These are phyloP conservation scores for Coccomyxa sp. DNA, from an alignment of 139 green algal species.

Conservation along the genomic window DNA sequence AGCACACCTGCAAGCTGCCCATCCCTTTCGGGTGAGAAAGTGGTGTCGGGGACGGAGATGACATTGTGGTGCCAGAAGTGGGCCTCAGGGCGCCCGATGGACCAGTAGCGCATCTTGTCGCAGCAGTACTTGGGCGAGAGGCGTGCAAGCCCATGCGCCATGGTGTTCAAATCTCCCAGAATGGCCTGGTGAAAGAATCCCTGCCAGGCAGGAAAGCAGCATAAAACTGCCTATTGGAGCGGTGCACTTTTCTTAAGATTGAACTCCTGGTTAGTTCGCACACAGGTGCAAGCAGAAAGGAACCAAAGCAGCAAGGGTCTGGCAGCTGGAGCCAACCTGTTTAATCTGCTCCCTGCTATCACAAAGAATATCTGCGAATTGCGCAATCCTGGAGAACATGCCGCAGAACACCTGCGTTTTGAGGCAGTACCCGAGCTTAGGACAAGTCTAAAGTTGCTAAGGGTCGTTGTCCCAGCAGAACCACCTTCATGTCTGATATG, in stretches of 20 bases:
- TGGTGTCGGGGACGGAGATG: conserved; percentile 28
- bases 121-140: conserved; percentile 74
- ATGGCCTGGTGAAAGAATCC: conserved; percentile 39
- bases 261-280: too few species aligned
- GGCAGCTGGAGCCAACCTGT: conserved; percentile 7
- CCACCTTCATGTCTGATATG: neutral
- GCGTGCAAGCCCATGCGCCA: conserved; percentile 77
- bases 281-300: too few species aligned
- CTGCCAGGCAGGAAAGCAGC: neutral
- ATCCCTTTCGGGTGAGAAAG: neutral
- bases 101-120: conserved; percentile 69
- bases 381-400: conserved; percentile 64
- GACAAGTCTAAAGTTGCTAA: neutral
- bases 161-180: conserved; percentile 84
- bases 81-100: conserved; percentile 64
- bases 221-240: neutral
- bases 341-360: conserved; percentile 39
- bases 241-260: too few species aligned
- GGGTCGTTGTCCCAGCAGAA: neutral
- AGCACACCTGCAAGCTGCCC: neutral
- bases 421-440: neutral
- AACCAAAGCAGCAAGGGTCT: too few species aligned
- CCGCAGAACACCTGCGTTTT: conserved; percentile 78
- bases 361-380: conserved; percentile 72
- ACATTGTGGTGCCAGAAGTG: conserved; percentile 64